Percentiles rank a stretch among this genome's conserved stretches.
phyloP scores from a whole-genome alignment of 2,329 filamentous ascomycete species.

The Clarireedia monteithiana region DNA sequence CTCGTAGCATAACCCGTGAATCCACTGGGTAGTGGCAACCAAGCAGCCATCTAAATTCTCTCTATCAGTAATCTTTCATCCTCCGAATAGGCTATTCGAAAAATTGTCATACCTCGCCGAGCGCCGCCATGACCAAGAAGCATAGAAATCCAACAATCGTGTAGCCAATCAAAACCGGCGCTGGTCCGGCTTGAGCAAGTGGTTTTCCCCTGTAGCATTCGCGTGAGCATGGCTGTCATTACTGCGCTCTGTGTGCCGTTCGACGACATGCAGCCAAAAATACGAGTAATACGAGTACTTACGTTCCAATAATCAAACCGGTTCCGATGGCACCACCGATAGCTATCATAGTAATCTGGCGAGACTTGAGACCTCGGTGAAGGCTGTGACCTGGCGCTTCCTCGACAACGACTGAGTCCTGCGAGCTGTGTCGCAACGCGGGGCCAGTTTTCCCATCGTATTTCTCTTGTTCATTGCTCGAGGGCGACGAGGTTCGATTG shows the following conservation, averaged over 20 bases:
- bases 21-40: slow-evolving; percentile 68
- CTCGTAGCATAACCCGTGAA: slow-evolving; percentile 76
- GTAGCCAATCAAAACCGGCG: slow-evolving; percentile 65
- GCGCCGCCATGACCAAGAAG: slow-evolving; percentile 71
- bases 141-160: slow-evolving; percentile 63
- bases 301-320: slow-evolving; percentile 64
- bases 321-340: slow-evolving; percentile 55
- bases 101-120: slow-evolving; percentile 31
- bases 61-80: not conserved
- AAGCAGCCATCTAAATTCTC: slow-evolving; percentile 57
- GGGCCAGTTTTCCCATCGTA: not conserved
- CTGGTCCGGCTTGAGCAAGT: slow-evolving; percentile 45
- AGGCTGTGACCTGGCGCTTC: slow-evolving; percentile 28
- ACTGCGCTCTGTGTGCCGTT: not conserved
- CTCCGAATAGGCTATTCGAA: not conserved
- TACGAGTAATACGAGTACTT: not conserved
- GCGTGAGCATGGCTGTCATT: not conserved
- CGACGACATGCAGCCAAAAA: too few relatives aligned
- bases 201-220: slow-evolving; percentile 31
- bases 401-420: slow-evolving; percentile 5
- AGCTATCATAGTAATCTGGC: slow-evolving; percentile 56
- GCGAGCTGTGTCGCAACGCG: not conserved
- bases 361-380: slow-evolving; percentile 44
- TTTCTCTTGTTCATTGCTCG: slow-evolving; percentile 1
- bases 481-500: not conserved